Percentiles rank a stretch among this genome's conserved stretches.
Evolutionary conservation across 768 basidiomycete genomes (phyloP).

Genomic region (Hygrophorus pudorinus): DNA sequence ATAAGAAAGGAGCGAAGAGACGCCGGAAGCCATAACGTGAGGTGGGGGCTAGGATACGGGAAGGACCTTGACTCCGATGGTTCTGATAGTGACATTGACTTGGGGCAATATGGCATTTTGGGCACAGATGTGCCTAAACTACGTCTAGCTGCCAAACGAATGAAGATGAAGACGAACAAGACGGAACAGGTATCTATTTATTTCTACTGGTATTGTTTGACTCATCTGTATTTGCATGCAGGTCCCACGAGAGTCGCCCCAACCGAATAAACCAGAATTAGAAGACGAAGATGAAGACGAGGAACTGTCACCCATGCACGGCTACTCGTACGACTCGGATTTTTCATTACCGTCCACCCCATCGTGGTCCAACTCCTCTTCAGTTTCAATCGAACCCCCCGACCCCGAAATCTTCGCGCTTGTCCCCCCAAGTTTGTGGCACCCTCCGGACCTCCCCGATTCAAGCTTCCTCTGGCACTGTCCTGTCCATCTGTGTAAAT

Average conservation of each 20-base stretch:
- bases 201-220: neutral
- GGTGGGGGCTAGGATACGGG: slow-evolving; percentile 26
- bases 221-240: neutral
- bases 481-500: slow-evolving; percentile 30
- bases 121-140: neutral
- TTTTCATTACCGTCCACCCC: slow-evolving; percentile 44
- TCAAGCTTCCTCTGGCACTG: slow-evolving; percentile 46
- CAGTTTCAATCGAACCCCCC: slow-evolving; percentile 12
- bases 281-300: neutral
- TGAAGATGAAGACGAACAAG: neutral
- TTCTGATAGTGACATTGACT: slow-evolving; percentile 1
- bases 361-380: slow-evolving; percentile 30
- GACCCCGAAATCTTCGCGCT: slow-evolving; percentile 14
- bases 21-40: slow-evolving; percentile 15
- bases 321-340: slow-evolving; percentile 40
- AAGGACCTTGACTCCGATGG: slow-evolving; percentile 7
- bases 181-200: neutral
- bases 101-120: neutral
- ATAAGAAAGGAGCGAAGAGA: slow-evolving; percentile 21
- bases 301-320: too few relatives aligned
- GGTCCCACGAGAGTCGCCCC: neutral
- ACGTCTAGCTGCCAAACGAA: neutral
- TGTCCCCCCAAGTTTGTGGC: slow-evolving; percentile 27
- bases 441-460: slow-evolving; percentile 28
- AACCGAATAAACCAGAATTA: neutral